Evolutionary conservation across 371 early-diverging fungal genomes (phyloP).

Genomic region (Mortierella sp.): DNA sequence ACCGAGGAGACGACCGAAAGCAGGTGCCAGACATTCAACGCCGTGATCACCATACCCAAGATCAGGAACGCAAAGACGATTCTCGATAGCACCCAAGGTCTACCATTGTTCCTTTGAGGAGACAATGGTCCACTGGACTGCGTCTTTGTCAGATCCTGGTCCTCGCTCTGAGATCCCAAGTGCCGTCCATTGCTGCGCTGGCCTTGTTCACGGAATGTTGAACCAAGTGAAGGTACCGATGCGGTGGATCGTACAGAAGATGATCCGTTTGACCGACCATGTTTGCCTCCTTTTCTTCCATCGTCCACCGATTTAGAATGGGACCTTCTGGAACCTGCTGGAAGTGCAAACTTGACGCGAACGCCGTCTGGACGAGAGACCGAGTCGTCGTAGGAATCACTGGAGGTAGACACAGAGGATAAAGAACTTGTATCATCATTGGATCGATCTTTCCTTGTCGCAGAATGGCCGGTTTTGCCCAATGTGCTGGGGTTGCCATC

Average conservation of each 20-base stretch:
- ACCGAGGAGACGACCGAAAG: constrained; percentile 22
- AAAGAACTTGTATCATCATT: no score
- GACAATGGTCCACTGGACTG: no score
- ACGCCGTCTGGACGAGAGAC: constrained; percentile 4
- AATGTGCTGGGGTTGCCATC: no score
- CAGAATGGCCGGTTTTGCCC: no score
- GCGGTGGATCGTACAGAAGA: constrained; percentile 12
- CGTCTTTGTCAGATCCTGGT: no score
- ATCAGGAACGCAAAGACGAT: constrained; percentile 19
- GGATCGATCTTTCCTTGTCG: no score
- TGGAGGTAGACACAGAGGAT: no score
- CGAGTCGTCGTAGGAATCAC: neutral
- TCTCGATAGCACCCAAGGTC: constrained; percentile 4
- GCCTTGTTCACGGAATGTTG: constrained; percentile 1
- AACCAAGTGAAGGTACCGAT: constrained; percentile 7
- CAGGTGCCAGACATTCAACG: constrained; percentile 37
- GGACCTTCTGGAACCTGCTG: neutral
- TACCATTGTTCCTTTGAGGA: neutral
- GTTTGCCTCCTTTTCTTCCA: neutral
- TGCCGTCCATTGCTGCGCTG: no score
- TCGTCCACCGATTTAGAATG: neutral
- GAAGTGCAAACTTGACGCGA: constrained; percentile 24
- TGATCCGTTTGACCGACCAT: neutral
- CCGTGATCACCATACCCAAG: constrained; percentile 28
- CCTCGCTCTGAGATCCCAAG: no score